Evolutionary conservation across 257 asterid species (phyloP), one percentile per base, ranked within the genome.

Genomic region (Solanum arcanum): DNA sequence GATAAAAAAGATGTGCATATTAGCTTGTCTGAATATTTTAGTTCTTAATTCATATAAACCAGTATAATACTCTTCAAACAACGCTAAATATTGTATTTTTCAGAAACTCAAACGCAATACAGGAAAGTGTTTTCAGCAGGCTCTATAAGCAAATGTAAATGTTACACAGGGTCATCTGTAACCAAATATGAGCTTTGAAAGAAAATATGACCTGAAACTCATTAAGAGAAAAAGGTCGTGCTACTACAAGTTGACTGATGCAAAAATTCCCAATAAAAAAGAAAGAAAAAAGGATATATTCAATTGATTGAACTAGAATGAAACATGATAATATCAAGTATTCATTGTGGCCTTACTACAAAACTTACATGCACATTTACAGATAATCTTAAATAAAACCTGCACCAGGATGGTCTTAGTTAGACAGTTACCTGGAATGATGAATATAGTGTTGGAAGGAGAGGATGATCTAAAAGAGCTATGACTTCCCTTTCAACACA

Each of bases 401-500:
- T 33, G 20, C 84, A 20, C 27, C 83, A 85, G 70, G 52, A 83
- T 84, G 75, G 69, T 86, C 70, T 66, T 13, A 20, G 73, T 10
- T 86, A 46, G 27, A 69, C 33, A 87, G 86, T 85, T 92, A 95
- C 99, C 99, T 97, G 97, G 91, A 96, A 97, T 62, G 99, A 97
- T 88, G 96, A 85, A 89, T 97, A 97, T 29, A 97, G 89, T 15
- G 99, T 88, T 80, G 98, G 99, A 90, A 97, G 99, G 93, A 97
- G 95, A 84, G 99, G 99, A 93, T 97, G 99, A 89, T 97, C 99
- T 66, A 97, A 93, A 87, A 92, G 92, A 33, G 99, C 92, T 86
- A 97, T 96, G 86, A 97, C 92, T 90, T 97, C 99, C 88, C 98
- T 94, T 90, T 97, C 99, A 80, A 94, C 86, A 90, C 99, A 96